These are phyloP conservation scores for Gymnopilus dilepis DNA, from an alignment of 768 basidiomycete genomes.

Conservation along the genomic window DNA sequence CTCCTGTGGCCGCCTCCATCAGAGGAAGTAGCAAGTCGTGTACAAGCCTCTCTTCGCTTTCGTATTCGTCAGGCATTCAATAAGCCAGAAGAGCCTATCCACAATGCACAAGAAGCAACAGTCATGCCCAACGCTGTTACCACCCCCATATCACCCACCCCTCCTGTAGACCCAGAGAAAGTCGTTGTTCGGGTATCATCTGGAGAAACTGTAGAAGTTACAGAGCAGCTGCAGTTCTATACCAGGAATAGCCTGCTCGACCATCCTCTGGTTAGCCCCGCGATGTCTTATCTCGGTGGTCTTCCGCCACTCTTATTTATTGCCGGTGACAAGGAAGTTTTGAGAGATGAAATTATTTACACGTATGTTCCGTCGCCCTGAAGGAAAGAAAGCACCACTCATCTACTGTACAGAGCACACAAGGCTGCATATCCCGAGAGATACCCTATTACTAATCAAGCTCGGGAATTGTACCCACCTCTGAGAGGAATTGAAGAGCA, in stretches of 20 bases:
- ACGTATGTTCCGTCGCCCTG: constrained; percentile 50
- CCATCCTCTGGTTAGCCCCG: constrained; percentile 87
- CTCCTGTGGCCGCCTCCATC: constrained; percentile 79
- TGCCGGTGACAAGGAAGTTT: constrained; percentile 87
- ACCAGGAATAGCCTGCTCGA: constrained; percentile 75
- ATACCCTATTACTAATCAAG: constrained; percentile 56
- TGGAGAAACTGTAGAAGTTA: constrained; percentile 60
- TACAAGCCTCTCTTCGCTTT: constrained; percentile 63
- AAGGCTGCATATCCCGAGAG: constrained; percentile 85
- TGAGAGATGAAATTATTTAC: constrained; percentile 92
- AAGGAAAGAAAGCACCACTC: constrained; percentile 1
- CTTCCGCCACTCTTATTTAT: constrained; percentile 87
- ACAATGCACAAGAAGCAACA: constrained; percentile 24
- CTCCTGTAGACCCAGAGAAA: constrained; percentile 44
- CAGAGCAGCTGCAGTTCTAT: constrained; percentile 86
- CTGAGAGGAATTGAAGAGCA: constrained; percentile 59
- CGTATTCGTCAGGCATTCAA: constrained; percentile 68
- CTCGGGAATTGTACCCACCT: constrained; percentile 58
- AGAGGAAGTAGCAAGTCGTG: constrained; percentile 60
- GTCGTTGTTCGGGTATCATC: constrained; percentile 48
- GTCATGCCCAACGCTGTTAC: constrained; percentile 1
- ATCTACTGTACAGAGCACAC: constrained; percentile 65
- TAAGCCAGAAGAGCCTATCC: constrained; percentile 33
- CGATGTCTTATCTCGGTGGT: constrained; percentile 84
- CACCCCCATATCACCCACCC: constrained; percentile 20